Evolutionary conservation across 768 basidiomycete species (phyloP), one percentile per base, ranked within the genome.

Genomic region (Collybia sp.): DNA sequence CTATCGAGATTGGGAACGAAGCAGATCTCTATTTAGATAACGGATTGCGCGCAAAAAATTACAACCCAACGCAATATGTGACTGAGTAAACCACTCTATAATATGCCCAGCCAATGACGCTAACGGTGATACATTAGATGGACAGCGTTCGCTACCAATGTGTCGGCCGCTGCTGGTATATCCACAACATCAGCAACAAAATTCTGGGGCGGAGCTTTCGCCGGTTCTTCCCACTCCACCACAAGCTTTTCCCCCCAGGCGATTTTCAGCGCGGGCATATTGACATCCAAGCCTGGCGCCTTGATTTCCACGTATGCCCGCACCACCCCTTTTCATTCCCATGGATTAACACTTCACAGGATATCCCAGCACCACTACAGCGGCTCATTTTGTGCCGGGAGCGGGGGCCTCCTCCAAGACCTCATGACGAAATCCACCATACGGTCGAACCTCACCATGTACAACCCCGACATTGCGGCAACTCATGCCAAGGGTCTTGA

Each of bases 1-100:
- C 73, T 16, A 66, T 84, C 35, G 79, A 83, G 54, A 70, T 81
- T 32, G 82, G 82, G 8, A 83, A 85, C 43, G 80, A 84, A 59
- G 67, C 81, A 0, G 80, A 84, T 57, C 56, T 82, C 12, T 84
- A 82, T 58, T 41, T 40, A 19, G 63, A 63, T 44, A 78, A 79
- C 49, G 75, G 75, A 9, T 58, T 64, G 6, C 65, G 80, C 40
- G 46, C 65, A 33, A 48, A 50, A 6, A 60, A 53, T n/a, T 80
- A 73, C 54, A 73, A 57, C 41, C 57, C 69, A 13, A 50, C 60
- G 6, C 63, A 77, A 58, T 82, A 80, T 49, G 71, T 77, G 32
- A 47, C 58, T 41, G 69, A 82, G 82, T 81, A 56, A 42, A 72
- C 64, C 15, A 40, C 12, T n/a, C 12, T 47, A 12, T 36, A 6